A percentile compares a stretch with the other conserved stretches of the same genome.
Conservation (phyloP, 345 rosid genomes). For the Brassica cretica region DNA sequence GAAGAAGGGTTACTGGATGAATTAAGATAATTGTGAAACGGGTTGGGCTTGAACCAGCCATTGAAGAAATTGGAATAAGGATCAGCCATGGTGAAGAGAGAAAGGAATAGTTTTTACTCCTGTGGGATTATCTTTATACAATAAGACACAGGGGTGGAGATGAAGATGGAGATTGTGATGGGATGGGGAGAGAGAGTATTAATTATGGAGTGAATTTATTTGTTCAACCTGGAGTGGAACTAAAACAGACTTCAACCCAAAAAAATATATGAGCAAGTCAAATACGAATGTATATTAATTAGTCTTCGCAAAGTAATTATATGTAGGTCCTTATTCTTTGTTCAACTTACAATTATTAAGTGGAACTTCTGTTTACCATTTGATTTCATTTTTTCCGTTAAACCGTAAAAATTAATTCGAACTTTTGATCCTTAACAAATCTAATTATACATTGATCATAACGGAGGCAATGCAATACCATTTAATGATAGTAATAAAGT, state of each 20-base stretch:
- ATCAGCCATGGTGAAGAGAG: conserved; percentile 71
- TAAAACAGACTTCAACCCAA: conserved; percentile 20
- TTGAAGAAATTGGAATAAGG: conserved; percentile 75
- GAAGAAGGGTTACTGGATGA: conserved; percentile 37
- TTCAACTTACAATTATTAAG: not conserved
- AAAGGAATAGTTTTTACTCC: conserved; percentile 37
- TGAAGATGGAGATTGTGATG: conserved; percentile 39
- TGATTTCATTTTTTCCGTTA: not conserved
- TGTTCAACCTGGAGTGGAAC: conserved; percentile 19
- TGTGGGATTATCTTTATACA: conserved; percentile 60
- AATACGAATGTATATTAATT: conserved; percentile 33
- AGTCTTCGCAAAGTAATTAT: conserved; percentile 24
- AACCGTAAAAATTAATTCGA: not conserved
- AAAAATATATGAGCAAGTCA: conserved; percentile 24
- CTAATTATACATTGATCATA: not conserved
- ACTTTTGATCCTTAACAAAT: not conserved
- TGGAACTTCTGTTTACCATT: not conserved
- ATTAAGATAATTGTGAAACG: conserved; percentile 49
- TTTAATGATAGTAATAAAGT: not conserved
- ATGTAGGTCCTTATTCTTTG: conserved; percentile 35
- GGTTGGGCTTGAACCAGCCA: conserved; percentile 54
- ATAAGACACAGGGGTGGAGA: conserved; percentile 46
- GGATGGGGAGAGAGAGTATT: conserved; percentile 35
- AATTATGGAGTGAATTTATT: conserved; percentile 11
- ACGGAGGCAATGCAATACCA: not conserved